These are phyloP conservation scores for Gentiana straminea DNA, from an alignment of 257 asterid species.

Conservation along the genomic window DNA sequence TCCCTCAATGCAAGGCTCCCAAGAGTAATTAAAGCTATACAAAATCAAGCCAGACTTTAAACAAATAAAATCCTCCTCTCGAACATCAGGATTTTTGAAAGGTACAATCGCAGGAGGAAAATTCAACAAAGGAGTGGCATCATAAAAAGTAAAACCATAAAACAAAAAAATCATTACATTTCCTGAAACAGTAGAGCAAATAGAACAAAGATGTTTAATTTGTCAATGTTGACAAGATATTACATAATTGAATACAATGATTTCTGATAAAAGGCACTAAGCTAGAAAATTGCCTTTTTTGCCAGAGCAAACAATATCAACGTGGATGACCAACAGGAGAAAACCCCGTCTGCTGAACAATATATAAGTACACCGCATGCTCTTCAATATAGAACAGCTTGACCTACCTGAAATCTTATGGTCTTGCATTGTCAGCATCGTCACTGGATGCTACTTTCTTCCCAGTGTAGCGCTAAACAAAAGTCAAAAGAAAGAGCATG, in stretches of 20 bases:
- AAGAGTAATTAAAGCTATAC: background rate
- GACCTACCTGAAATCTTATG: slow-evolving; percentile 38
- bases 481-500: background rate
- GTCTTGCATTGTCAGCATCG: slow-evolving; percentile 40
- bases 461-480: slow-evolving; percentile 67
- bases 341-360: slow-evolving; percentile 12
- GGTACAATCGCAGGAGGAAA: background rate
- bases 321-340: slow-evolving; percentile 1
- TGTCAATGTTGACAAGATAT: slow-evolving; percentile 11
- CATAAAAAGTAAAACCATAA: background rate
- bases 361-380: slow-evolving; percentile 16
- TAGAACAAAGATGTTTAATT: slow-evolving; percentile 12
- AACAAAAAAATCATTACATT: slow-evolving; percentile 20
- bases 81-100: too few relatives aligned
- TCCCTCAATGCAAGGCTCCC: background rate
- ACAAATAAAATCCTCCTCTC: background rate
- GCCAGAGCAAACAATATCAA: slow-evolving; percentile 4
- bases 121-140: background rate
- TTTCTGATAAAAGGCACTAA: slow-evolving; percentile 3
- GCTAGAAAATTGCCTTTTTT: slow-evolving; percentile 3
- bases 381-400: slow-evolving; percentile 21
- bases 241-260: slow-evolving; percentile 4
- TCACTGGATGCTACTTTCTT: slow-evolving; percentile 58
- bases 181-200: slow-evolving; percentile 24
- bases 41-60: background rate